Conservation (phyloP, 2,329 filamentous ascomycete species). For the Trichophyton rubrum region DNA sequence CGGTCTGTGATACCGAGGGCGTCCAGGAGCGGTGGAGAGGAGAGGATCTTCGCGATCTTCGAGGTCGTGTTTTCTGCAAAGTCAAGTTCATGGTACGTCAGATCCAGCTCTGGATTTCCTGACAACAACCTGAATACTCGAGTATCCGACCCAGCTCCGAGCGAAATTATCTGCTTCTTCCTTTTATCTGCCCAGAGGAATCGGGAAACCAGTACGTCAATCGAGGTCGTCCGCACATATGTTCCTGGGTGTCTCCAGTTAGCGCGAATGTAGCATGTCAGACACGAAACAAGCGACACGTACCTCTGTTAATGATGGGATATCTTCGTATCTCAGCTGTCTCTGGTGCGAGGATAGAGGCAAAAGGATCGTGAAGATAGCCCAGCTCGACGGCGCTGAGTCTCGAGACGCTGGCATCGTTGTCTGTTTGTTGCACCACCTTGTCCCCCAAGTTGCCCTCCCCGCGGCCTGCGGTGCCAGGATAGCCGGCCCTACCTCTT, state of each 20-base stretch:
- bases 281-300: not conserved
- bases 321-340: conserved; percentile 47
- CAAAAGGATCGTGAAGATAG: conserved; percentile 74
- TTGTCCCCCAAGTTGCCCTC: conserved; percentile 45
- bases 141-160: conserved; percentile 90
- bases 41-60: conserved; percentile 44
- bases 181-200: conserved; percentile 47
- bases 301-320: conserved; percentile 90
- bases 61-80: conserved; percentile 60
- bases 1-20: conserved; percentile 19
- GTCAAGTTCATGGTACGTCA: conserved; percentile 87
- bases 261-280: not conserved
- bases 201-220: conserved; percentile 61
- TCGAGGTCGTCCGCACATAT: conserved; percentile 75
- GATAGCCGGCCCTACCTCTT: conserved; percentile 33
- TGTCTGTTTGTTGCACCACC: conserved; percentile 77
- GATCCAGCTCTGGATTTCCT: conserved; percentile 25
- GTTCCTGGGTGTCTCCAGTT: conserved; percentile 47
- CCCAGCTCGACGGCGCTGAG: conserved; percentile 77
- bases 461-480: conserved; percentile 10
- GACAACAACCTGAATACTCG: conserved; percentile 64
- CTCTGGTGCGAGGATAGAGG: conserved; percentile 51
- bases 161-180: conserved; percentile 68
- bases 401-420: conserved; percentile 77
- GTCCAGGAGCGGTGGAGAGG: conserved; percentile 22